Percentiles rank a stretch among this genome's conserved stretches.
These are phyloP conservation scores for Kwoniella dejecticola DNA, from an alignment of 768 basidiomycete species.

Conservation along the genomic window DNA sequence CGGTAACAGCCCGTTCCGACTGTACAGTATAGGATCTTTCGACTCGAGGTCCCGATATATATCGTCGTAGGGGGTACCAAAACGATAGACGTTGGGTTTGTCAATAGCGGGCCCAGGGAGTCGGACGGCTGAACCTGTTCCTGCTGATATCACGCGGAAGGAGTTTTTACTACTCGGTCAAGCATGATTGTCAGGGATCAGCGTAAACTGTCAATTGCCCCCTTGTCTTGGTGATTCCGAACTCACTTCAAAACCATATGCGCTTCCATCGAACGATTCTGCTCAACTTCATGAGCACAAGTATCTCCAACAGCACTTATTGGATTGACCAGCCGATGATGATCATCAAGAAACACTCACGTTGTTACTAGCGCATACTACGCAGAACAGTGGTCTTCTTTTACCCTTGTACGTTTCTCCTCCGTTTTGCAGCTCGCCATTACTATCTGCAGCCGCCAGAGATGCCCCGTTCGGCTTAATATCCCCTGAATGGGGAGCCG, in stretches of 20 bases:
- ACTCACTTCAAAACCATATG: conserved; percentile 85
- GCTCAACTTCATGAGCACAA: conserved; percentile 11
- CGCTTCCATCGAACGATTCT: conserved; percentile 99
- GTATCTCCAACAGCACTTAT: conserved; percentile 7
- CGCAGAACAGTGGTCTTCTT: conserved; percentile 83
- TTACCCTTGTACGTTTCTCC: conserved; percentile 37
- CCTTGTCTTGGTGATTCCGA: background rate
- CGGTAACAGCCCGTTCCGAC: conserved; percentile 85
- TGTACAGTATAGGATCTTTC: conserved; percentile 88
- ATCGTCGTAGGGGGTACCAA: conserved; percentile 93
- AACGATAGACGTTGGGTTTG: conserved; percentile 93
- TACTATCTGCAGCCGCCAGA: background rate
- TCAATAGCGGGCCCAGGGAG: conserved; percentile 94
- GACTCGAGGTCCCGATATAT: conserved; percentile 86
- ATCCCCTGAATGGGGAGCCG: background rate
- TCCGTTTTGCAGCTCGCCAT: conserved; percentile 4
- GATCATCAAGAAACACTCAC: conserved; percentile 60
- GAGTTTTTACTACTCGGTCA: conserved; percentile 78
- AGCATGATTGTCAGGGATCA: background rate
- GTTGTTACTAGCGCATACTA: conserved; percentile 99
- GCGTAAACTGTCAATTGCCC: background rate
- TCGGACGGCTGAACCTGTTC: conserved; percentile 95
- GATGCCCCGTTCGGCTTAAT: conserved; percentile 22
- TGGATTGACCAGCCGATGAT: too few relatives aligned
- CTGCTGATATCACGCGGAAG: conserved; percentile 86